Evolutionary conservation across 306 rosid genomes (phyloP), one percentile per base, ranked within the genome.

Genomic region (Morella rubra): DNA sequence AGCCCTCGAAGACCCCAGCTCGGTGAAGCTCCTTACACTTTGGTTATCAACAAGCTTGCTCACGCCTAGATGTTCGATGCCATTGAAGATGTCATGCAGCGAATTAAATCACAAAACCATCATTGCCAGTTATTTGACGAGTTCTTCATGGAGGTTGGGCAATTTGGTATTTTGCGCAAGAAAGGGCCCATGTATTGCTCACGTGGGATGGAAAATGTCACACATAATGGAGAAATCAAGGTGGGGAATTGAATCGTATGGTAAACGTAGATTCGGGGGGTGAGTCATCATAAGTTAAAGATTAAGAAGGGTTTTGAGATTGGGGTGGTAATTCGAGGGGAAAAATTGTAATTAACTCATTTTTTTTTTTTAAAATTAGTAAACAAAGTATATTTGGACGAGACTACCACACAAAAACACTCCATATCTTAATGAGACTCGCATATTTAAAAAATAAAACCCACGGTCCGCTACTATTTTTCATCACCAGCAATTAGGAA

Each of bases 11-110:
- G 40, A 90, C 74, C 94, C 97, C 47, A 73, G 73, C 61, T 84
- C 90, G 1, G 64, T 94, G 88, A 91, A 44, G 81, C 88, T 24
- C 82, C 91, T 66, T 90, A 85, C 89, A 74, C 85, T 41, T 40
- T 87, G 22, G 54, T 89, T 66, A 65, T 91, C 62, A 16, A 84
- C 64, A 81, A 81, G 45, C 90, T 94, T 18, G 88, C 87, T 7
- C 88, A 85, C 1, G 86, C 91, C 58, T 77, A 83, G 0, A 74
- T 82, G 64, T 84, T 89, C 18, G 77, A 52, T 55, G 80, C 82
- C 44, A 80, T 91, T 42, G 91, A 86, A 15, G 11, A 41, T 6
- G 76, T 94, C 56, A 84, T 90, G 87, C 22, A 24, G 42, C 52
- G 84, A 77, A 89, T 91, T 80, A 78, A 71, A 16, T 66, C 75